Base-by-base conservation (phyloP, 2,329 filamentous ascomycete species). In the Capronia americana region DNA sequence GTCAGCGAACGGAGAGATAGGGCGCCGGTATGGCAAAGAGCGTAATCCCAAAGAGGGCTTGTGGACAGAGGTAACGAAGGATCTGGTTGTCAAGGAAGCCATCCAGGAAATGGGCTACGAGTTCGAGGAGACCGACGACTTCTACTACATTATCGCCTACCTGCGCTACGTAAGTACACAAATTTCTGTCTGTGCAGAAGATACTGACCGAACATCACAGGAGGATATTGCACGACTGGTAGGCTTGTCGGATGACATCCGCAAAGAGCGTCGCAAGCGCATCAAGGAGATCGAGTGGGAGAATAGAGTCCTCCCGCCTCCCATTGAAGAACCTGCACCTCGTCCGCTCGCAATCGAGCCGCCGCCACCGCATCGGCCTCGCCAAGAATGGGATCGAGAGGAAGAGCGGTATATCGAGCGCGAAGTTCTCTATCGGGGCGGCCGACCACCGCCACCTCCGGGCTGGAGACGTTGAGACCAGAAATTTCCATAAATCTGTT, bases 61-160 rank as follows among this genome's bases (percentile, higher is more conserved):
- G 82, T 98, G 94, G 94, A 99, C 95, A 0, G 95, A 98, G 79
- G 92, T 99, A 73, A 96, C 94, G 54, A 97, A 96, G 80, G 93
- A 97, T 72, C 80, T 98, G 41, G 92, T 98, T 17, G 84, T 90
- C 65, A 88, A 90, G 60, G 93, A 97, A 76, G 95, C 95, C 20
- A 91, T 98, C 70, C 90, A 96, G 72, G 84, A 90, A 73, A 81
- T 89, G 75, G 92, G 92, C 2, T 98, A 97, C 78, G 88, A 92
- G 67, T 98, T 89, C 75, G 92, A 97, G 76, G 93, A 98, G 83
- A 95, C 92, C 0, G 90, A 92, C 61, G 87, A 86, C 69, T 96
- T 92, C 79, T 98, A 91, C 79, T 98, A 97, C 78, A 88, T 98
- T 54, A 94, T 97, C 83, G 88, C 94, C 69, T 97, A 96, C 77